Base-by-base conservation (phyloP, 352 stramenopile genomes). In the Pythium brassicae region DNA sequence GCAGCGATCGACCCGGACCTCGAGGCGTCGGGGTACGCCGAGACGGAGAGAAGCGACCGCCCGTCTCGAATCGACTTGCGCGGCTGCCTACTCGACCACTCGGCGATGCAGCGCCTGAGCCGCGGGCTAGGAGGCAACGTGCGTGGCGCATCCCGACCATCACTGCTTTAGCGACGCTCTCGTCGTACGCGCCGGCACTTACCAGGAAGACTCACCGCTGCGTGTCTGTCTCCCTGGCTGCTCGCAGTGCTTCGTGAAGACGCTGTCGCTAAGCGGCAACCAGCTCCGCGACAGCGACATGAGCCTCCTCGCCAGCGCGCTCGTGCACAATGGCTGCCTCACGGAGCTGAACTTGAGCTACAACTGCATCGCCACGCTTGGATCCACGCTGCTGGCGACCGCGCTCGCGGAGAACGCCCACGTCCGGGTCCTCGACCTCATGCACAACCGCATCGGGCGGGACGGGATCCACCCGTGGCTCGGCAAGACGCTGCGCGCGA, bases 261-360 rank as follows among this genome's bases (percentile, higher is more conserved):
- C 58, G 20, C 57, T 92, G 1, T 80, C 73, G 20, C 56, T 92
- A 5, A 89, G 69, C 53, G 82, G 82, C n/a, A 89, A 89, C 59
- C 72, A 78, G 22, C 61, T 92, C 1, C 59, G 71, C 17, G 82
- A 92, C 52, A 68, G 60, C 17, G 68, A 81, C 11, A 71, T 86
- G 37, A 68, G 46, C 25, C 48, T 89, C 0, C 58, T 92, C 15
- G 63, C 78, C 29, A 72, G 71, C 20, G 79, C 73, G 40, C 55
- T 92, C n/a, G 53, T 70, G 9, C 66, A 81, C 53, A 89, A 89
- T 49, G 57, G 46, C 1, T 76, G 72, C 43, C 62, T 87, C 7
- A 52, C 61, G 34, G 66, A 83, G 42, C 74, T 92, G 43, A 72
- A 77, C 25, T 62, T 92, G 19, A 89, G 77, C 57, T 92, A 92